Conservation (phyloP, 2,329 filamentous ascomycete species). For the Xylaria sp. region DNA sequence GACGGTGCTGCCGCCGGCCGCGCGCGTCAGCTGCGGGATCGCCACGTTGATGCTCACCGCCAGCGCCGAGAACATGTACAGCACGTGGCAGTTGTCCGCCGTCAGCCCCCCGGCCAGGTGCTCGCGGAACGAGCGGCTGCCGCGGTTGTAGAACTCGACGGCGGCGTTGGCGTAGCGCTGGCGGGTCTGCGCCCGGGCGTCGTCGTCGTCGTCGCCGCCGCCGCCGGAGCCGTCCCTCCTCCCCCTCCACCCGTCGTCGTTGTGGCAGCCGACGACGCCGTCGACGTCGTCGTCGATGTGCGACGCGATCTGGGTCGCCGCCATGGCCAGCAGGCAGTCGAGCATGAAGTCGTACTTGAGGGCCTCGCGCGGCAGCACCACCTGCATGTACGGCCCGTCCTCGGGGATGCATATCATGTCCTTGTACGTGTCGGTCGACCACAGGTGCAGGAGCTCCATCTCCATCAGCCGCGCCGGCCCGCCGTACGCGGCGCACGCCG, state of each 20-base stretch:
- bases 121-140: conserved; percentile 37
- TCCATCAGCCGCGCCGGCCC: conserved; percentile 38
- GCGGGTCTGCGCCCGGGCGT: too few relatives aligned
- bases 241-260: too few relatives aligned
- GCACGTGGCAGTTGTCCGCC: conserved; percentile 32
- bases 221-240: conserved; percentile 20
- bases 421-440: conserved; percentile 49
- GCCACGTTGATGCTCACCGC: conserved; percentile 35
- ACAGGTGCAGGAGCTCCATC: conserved; percentile 56
- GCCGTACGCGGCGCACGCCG: conserved; percentile 19
- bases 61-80: conserved; percentile 38
- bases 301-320: conserved; percentile 39
- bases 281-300: conserved; percentile 17
- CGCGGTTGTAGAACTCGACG: conserved; percentile 39
- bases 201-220: too few relatives aligned
- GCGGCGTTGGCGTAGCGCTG: conserved; percentile 39
- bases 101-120: conserved; percentile 35
- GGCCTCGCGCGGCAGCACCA: conserved; percentile 38
- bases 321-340: conserved; percentile 41
- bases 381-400: conserved; percentile 40
- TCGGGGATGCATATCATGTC: conserved; percentile 43
- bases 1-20: conserved; percentile 21
- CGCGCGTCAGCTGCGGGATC: conserved; percentile 30
- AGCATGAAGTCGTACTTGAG: conserved; percentile 45
- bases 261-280: conserved; percentile 23